Percentiles rank a stretch among this genome's conserved stretches.
Evolutionary conservation across 2,329 filamentous ascomycete genomes (phyloP).

Genomic region (Verruconis gallopava): DNA sequence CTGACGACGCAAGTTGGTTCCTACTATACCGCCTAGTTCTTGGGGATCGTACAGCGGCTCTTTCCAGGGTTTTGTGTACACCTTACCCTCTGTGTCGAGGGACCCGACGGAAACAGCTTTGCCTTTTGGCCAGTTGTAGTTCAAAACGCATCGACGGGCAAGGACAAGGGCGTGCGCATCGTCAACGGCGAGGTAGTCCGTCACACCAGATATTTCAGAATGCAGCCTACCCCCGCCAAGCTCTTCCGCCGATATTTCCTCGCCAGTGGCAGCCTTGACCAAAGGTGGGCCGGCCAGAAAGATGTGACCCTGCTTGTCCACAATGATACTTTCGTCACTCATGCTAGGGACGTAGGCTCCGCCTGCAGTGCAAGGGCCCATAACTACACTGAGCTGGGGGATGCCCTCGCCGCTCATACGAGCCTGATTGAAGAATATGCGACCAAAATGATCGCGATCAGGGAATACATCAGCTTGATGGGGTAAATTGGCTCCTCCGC

Average conservation of each 20-base stretch:
- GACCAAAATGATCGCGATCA: slow-evolving; percentile 86
- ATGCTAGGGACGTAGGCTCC: slow-evolving; percentile 94
- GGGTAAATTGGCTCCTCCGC: slow-evolving; percentile 85
- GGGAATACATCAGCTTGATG: slow-evolving; percentile 95
- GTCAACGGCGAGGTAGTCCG: slow-evolving; percentile 88
- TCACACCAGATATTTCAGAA: slow-evolving; percentile 80
- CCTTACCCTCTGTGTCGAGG: slow-evolving; percentile 24
- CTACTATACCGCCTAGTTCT: slow-evolving; percentile 79
- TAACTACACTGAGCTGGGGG: slow-evolving; percentile 87
- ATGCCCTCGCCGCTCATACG: slow-evolving; percentile 64
- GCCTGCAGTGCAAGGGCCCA: slow-evolving; percentile 93
- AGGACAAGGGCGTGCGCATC: slow-evolving; percentile 85
- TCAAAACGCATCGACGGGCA: slow-evolving; percentile 68
- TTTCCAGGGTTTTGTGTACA: slow-evolving; percentile 35
- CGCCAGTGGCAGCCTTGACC: slow-evolving; percentile 90
- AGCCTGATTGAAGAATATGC: slow-evolving; percentile 97
- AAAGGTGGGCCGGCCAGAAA: slow-evolving; percentile 90
- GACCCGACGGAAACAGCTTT: slow-evolving; percentile 11
- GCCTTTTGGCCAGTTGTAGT: slow-evolving; percentile 72
- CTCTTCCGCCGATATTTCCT: slow-evolving; percentile 81
- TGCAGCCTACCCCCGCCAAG: slow-evolving; percentile 84
- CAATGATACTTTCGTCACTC: slow-evolving; percentile 96
- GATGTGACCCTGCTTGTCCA: slow-evolving; percentile 90
- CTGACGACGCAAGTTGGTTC: slow-evolving; percentile 75
- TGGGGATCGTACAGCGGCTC: slow-evolving; percentile 70